phyloP scores from a whole-genome alignment of 495 filamentous ascomycete genomes.

The Beverwykella pulmonaria region DNA sequence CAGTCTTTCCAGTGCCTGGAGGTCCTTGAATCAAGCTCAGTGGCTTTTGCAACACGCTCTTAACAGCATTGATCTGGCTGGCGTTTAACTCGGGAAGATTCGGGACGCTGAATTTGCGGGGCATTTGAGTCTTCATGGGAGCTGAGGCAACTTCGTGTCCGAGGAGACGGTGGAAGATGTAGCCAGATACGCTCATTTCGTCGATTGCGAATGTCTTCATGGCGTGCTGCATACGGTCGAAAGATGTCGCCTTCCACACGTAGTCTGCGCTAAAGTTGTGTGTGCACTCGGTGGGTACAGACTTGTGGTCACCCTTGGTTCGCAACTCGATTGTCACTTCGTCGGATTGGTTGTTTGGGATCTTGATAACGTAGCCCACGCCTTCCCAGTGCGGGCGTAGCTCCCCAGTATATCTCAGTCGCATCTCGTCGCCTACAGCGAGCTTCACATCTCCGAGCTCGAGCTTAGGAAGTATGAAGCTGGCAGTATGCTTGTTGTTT shows the following conservation, averaged over 20 bases:
- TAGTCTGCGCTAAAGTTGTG: constrained; percentile 98
- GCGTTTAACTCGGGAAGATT: constrained; percentile 94
- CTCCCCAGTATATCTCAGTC: constrained; percentile 93
- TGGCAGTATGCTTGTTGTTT: constrained; percentile 96
- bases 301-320: constrained; percentile 87
- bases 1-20: constrained; percentile 96
- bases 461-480: constrained; percentile 94
- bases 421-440: constrained; percentile 98
- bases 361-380: constrained; percentile 98
- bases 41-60: constrained; percentile 89
- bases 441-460: constrained; percentile 98
- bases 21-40: constrained; percentile 96
- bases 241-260: constrained; percentile 99
- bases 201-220: constrained; percentile 99
- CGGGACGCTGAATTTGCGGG: constrained; percentile 94
- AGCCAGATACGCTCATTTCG: constrained; percentile 97
- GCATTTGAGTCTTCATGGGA: constrained; percentile 94
- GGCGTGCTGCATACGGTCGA: constrained; percentile 97
- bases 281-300: constrained; percentile 94
- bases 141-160: constrained; percentile 95
- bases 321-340: constrained; percentile 96
- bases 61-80: constrained; percentile 95
- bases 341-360: constrained; percentile 98
- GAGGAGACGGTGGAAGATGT: constrained; percentile 96
- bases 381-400: constrained; percentile 95